phyloP scores from a whole-genome alignment of 441 rosid genomes.

The Erodium texanum region DNA sequence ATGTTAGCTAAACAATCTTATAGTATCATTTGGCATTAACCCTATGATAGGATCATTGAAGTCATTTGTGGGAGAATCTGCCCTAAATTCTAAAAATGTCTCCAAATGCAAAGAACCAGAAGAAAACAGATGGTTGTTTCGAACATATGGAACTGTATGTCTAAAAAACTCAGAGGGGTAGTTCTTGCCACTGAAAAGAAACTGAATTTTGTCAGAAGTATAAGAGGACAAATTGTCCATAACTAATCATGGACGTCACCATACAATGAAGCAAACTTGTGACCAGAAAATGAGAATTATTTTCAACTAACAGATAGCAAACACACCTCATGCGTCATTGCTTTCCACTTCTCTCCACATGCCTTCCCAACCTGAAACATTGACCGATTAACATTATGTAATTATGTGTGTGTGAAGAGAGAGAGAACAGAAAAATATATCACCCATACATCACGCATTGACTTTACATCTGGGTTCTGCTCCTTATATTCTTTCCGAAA shows the following conservation, averaged over 20 bases:
- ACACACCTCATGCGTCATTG: constrained; percentile 67
- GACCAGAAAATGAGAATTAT: not conserved
- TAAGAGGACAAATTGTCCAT: too few species aligned
- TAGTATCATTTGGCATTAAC: not conserved
- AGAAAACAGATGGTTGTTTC: too few species aligned
- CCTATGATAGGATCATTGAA: not conserved
- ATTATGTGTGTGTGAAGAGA: constrained; percentile 8
- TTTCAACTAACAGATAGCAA: constrained; percentile 15
- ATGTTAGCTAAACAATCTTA: not conserved
- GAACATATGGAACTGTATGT: too few species aligned
- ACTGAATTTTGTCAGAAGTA: too few species aligned
- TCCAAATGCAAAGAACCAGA: too few species aligned
- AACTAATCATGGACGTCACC: not conserved
- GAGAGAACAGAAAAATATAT: constrained; percentile 7
- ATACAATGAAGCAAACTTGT: not conserved
- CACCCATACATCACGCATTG: constrained; percentile 78
- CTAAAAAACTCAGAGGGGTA: too few species aligned
- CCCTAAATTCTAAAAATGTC: too few species aligned
- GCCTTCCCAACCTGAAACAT: constrained; percentile 76
- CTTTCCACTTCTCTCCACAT: constrained; percentile 94
- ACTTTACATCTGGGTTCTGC: constrained; percentile 79
- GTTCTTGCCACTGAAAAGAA: too few species aligned
- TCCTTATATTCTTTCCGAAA: constrained; percentile 76
- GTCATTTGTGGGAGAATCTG: too few species aligned
- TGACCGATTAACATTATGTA: constrained; percentile 9